These are phyloP conservation scores for Syzygium aqueum DNA, from an alignment of 345 rosid genomes.

Conservation along the genomic window DNA sequence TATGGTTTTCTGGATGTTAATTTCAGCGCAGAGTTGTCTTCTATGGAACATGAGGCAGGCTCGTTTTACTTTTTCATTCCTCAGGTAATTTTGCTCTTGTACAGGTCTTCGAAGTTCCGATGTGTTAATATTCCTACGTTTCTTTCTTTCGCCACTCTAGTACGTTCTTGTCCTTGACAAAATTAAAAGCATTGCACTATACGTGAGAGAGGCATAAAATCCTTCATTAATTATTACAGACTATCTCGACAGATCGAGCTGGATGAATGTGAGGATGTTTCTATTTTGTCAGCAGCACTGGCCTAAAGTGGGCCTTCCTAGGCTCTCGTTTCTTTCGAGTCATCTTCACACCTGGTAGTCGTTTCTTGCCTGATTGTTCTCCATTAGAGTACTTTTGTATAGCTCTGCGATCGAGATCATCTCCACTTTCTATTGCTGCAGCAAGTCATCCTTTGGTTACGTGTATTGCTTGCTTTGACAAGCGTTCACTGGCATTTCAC, in stretches of 20 bases:
- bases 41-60: slow-evolving; percentile 50
- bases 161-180: background rate
- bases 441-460: slow-evolving; percentile 62
- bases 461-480: slow-evolving; percentile 82
- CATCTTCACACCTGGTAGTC: slow-evolving; percentile 51
- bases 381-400: slow-evolving; percentile 76
- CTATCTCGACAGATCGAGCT: slow-evolving; percentile 63
- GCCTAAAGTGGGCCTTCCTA: slow-evolving; percentile 59
- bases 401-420: slow-evolving; percentile 96
- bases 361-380: slow-evolving; percentile 27
- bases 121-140: background rate
- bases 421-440: slow-evolving; percentile 92
- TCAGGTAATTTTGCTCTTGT: slow-evolving; percentile 40
- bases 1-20: slow-evolving; percentile 71
- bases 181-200: background rate
- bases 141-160: background rate
- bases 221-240: background rate
- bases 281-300: slow-evolving; percentile 60
- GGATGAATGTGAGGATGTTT: slow-evolving; percentile 52
- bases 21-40: slow-evolving; percentile 25
- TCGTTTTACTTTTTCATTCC: slow-evolving; percentile 71
- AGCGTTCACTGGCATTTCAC: slow-evolving; percentile 91
- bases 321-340: slow-evolving; percentile 51
- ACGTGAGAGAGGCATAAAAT: background rate
- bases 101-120: background rate